Percentiles rank a stretch among this genome's conserved stretches.
These are phyloP conservation scores for Aspergillus felis DNA, from an alignment of 2,329 filamentous ascomycete species.

Conservation along the genomic window DNA sequence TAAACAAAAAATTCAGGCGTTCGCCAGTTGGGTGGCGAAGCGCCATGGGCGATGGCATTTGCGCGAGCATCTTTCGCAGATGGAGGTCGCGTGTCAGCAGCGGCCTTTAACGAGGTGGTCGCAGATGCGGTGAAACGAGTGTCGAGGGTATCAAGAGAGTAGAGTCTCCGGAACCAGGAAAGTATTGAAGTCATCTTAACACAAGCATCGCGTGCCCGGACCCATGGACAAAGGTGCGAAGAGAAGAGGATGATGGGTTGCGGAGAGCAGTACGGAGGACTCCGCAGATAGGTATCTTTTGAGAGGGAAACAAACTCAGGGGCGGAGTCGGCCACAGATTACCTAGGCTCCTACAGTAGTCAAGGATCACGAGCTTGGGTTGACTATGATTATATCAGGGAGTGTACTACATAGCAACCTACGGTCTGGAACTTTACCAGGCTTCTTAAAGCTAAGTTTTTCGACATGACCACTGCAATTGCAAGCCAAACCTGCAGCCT, in stretches of 20 bases:
- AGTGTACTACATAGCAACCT: background rate
- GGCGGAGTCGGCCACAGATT: constrained; percentile 7
- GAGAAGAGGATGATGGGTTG: constrained; percentile 1
- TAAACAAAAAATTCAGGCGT: constrained; percentile 85
- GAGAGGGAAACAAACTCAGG: constrained; percentile 16
- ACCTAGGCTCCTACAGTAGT: background rate
- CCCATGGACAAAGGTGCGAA: constrained; percentile 8
- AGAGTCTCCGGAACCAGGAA: constrained; percentile 51
- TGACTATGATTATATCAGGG: too few relatives aligned
- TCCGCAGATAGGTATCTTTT: background rate
- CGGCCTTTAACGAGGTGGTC: constrained; percentile 60
- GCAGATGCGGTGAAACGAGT: constrained; percentile 70
- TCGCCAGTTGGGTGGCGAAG: constrained; percentile 70
- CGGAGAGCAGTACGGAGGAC: background rate
- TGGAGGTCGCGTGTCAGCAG: constrained; percentile 49
- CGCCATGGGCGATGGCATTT: constrained; percentile 42
- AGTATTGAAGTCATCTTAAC: constrained; percentile 44
- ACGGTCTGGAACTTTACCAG: background rate
- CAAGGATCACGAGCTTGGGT: background rate
- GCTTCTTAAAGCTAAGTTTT: background rate
- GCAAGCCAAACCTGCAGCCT: background rate
- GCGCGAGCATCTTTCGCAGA: constrained; percentile 35
- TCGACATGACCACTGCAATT: background rate
- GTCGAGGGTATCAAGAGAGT: constrained; percentile 65
- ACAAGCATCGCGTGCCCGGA: constrained; percentile 26